Conservation (phyloP, 495 filamentous ascomycete species). For the Darksidea phi region DNA sequence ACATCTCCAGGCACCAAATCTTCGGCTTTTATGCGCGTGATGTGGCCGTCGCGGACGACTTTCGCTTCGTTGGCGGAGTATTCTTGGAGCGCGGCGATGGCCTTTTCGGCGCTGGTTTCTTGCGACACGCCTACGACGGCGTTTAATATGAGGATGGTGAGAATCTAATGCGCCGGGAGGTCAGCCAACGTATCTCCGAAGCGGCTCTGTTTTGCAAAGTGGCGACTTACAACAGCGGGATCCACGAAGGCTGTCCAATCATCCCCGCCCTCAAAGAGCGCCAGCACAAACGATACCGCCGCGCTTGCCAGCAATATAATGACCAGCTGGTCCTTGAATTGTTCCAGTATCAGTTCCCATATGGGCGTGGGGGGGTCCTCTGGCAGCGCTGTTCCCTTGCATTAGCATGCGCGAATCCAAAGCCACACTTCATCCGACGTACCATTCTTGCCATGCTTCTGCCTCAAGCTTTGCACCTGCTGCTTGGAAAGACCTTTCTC, state of each 20-base stretch:
- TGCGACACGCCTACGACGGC: constrained; percentile 96
- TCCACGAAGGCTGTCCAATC: constrained; percentile 99
- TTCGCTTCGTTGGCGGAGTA: constrained; percentile 98
- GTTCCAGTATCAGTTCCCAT: constrained; percentile 94
- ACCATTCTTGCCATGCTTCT: constrained; percentile 86
- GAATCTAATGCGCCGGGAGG: constrained; percentile 59
- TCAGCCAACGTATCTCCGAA: constrained; percentile 14
- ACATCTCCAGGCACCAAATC: constrained; percentile 96
- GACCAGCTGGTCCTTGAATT: constrained; percentile 99
- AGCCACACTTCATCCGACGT: constrained; percentile 38
- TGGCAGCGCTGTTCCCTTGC: constrained; percentile 65
- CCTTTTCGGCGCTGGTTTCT: constrained; percentile 97
- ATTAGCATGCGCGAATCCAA: constrained; percentile 20
- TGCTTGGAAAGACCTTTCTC: constrained; percentile 64
- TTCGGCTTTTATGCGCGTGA: constrained; percentile 82
- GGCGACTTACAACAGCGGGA: constrained; percentile 74
- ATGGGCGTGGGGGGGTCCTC: constrained; percentile 97
- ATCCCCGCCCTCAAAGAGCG: constrained; percentile 87
- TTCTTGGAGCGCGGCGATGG: constrained; percentile 96
- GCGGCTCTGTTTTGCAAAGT: not conserved
- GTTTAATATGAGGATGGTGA: constrained; percentile 96
- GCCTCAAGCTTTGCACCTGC: constrained; percentile 62
- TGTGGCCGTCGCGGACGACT: constrained; percentile 74
- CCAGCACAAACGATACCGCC: constrained; percentile 89
- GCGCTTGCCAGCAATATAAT: constrained; percentile 92